Conservation (phyloP, 768 basidiomycete species). For the Hypholoma sublateritium region DNA sequence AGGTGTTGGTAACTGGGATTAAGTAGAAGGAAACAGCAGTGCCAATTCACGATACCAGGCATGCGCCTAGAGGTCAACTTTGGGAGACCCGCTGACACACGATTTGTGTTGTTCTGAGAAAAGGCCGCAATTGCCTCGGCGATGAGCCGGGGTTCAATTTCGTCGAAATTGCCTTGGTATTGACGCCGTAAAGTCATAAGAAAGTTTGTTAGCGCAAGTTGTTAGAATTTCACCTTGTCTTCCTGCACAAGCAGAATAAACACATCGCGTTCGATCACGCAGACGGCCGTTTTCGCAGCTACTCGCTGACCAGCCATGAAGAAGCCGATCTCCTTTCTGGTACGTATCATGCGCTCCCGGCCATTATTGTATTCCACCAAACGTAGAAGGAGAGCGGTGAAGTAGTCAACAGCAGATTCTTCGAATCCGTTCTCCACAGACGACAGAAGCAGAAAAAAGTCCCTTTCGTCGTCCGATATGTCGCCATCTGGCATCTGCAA, state of each 20-base stretch:
- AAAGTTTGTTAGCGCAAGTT: background rate
- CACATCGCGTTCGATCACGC: conserved; percentile 22
- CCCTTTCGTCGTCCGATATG: conserved; percentile 2
- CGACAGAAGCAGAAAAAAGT: conserved; percentile 11
- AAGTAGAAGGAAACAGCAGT: conserved; percentile 16
- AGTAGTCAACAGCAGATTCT: conserved; percentile 35
- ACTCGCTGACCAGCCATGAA: conserved; percentile 27
- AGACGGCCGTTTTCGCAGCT: conserved; percentile 28
- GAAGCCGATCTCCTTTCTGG: conserved; percentile 24
- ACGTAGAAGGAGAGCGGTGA: conserved; percentile 27
- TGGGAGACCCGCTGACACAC: conserved; percentile 9
- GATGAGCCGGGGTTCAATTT: conserved; percentile 17
- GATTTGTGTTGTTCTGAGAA: conserved; percentile 23
- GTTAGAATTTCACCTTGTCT: conserved; percentile 13
- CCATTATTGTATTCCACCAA: conserved; percentile 19
- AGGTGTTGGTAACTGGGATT: conserved; percentile 22
- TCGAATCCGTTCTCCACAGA: conserved; percentile 23
- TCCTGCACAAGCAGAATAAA: conserved; percentile 20
- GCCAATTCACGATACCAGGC: conserved; percentile 27
- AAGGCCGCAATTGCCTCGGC: conserved; percentile 23
- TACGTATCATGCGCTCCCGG: conserved; percentile 14
- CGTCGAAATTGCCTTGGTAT: background rate
- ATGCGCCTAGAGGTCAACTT: conserved; percentile 20
- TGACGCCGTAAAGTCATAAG: background rate
- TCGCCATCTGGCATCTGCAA: conserved; percentile 1